phyloP scores from a whole-genome alignment of 2,329 filamentous ascomycete species.

The Botrytis paeoniae region DNA sequence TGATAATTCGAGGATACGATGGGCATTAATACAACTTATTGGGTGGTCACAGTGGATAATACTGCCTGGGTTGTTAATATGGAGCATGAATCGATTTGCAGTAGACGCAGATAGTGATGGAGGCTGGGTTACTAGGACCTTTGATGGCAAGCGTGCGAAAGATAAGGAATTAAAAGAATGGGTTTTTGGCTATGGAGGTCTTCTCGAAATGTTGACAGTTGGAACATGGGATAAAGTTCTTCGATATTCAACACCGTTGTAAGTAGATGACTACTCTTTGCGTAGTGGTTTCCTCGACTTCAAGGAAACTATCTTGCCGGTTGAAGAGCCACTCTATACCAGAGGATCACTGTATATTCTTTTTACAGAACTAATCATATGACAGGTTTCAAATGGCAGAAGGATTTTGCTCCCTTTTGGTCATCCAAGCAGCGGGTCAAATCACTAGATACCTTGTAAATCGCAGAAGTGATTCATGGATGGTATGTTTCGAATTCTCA shows the following conservation, averaged over 20 bases:
- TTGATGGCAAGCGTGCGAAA: slow-evolving; percentile 62
- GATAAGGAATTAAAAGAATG: slow-evolving; percentile 73
- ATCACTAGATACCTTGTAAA: slow-evolving; percentile 96
- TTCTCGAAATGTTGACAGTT: slow-evolving; percentile 76
- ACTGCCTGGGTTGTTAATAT: slow-evolving; percentile 83
- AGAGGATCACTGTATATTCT: neutral
- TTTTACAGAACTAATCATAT: slow-evolving; percentile 1
- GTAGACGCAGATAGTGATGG: slow-evolving; percentile 72
- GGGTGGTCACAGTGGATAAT: slow-evolving; percentile 81
- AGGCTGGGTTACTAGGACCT: slow-evolving; percentile 79
- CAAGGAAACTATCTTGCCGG: too few relatives aligned
- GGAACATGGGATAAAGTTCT: slow-evolving; percentile 86
- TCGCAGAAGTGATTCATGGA: slow-evolving; percentile 89
- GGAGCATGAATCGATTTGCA: slow-evolving; percentile 92
- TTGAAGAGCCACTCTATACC: neutral
- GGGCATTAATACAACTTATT: slow-evolving; percentile 65
- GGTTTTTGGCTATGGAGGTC: slow-evolving; percentile 81
- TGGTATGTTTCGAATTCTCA: slow-evolving; percentile 57
- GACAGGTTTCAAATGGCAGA: slow-evolving; percentile 78
- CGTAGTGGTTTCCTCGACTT: neutral
- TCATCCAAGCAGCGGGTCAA: slow-evolving; percentile 92
- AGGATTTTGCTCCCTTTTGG: slow-evolving; percentile 92
- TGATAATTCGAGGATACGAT: slow-evolving; percentile 71
- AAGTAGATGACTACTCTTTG: slow-evolving; percentile 5
- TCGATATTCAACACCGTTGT: slow-evolving; percentile 82